Conservation (phyloP, 2,329 filamentous ascomycete genomes). For the Juglanconis juglandina region DNA sequence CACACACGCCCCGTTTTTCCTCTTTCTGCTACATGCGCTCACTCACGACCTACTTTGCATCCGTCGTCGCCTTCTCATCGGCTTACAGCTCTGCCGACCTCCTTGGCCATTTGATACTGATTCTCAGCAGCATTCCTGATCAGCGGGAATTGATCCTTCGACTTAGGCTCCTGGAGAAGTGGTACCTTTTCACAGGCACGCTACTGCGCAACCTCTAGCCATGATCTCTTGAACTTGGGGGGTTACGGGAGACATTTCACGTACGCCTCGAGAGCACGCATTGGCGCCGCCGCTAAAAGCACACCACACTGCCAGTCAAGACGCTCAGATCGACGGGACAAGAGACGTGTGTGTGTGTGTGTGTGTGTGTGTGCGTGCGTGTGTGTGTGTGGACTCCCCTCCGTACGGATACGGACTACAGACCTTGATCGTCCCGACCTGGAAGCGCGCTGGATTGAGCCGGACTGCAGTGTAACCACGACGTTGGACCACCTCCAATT, state of each 20-base stretch:
- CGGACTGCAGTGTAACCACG: slow-evolving; percentile 14
- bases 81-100: slow-evolving; percentile 3
- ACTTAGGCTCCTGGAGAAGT: background rate
- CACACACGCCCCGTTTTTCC: slow-evolving; percentile 2
- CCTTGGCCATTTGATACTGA: background rate
- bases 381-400: no score
- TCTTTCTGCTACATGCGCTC: slow-evolving; percentile 5
- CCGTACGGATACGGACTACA: background rate
- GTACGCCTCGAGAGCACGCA: slow-evolving; percentile 1
- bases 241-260: background rate
- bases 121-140: background rate
- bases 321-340: background rate
- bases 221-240: slow-evolving; percentile 8
- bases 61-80: background rate
- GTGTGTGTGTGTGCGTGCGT: background rate
- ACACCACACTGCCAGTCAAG: background rate
- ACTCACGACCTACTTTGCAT: background rate
- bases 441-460: slow-evolving; percentile 4
- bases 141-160: background rate
- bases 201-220: slow-evolving; percentile 2
- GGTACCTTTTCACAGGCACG: background rate
- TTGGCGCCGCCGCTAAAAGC: background rate
- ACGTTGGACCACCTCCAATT: slow-evolving; percentile 13
- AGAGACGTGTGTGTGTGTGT: background rate
- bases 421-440: background rate